phyloP scores from a whole-genome alignment of 371 early-diverging fungal species.

The Rhizomucor miehei region DNA sequence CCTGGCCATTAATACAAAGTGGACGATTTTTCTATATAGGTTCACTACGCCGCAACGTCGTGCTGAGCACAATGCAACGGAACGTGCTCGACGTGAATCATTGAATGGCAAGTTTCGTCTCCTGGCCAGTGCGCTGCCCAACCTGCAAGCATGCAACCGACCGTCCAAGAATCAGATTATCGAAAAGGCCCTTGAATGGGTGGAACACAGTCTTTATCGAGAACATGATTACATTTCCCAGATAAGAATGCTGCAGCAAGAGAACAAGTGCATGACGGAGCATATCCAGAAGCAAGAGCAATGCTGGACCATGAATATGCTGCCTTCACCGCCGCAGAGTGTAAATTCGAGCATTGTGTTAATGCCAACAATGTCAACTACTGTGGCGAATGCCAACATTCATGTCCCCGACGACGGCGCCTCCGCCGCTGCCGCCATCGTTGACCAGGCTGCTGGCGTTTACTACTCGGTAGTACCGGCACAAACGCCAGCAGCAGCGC shows the following conservation, averaged over 20 bases:
- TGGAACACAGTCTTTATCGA: conserved; percentile 26
- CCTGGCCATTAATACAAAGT: too few species aligned
- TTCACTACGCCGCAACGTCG: conserved; percentile 36
- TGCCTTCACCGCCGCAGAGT: too few species aligned
- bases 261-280: conserved; percentile 21
- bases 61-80: conserved; percentile 72
- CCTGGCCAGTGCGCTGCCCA: conserved; percentile 62
- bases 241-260: conserved; percentile 28
- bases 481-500: too few species aligned
- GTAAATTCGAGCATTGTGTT: too few species aligned
- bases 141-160: conserved; percentile 55
- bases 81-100: conserved; percentile 69
- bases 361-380: too few species aligned
- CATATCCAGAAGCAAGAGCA: conserved; percentile 4
- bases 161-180: conserved; percentile 72
- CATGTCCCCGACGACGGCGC: too few species aligned
- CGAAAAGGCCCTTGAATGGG: conserved; percentile 59
- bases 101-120: conserved; percentile 66
- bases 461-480: too few species aligned
- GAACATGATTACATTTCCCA: conserved; percentile 31
- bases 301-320: too few species aligned
- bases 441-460: too few species aligned
- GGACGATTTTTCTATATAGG: too few species aligned
- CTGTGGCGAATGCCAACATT: too few species aligned
- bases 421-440: too few species aligned